Base-by-base conservation (phyloP, 306 rosid genomes). In the Begonia loranthoides region DNA sequence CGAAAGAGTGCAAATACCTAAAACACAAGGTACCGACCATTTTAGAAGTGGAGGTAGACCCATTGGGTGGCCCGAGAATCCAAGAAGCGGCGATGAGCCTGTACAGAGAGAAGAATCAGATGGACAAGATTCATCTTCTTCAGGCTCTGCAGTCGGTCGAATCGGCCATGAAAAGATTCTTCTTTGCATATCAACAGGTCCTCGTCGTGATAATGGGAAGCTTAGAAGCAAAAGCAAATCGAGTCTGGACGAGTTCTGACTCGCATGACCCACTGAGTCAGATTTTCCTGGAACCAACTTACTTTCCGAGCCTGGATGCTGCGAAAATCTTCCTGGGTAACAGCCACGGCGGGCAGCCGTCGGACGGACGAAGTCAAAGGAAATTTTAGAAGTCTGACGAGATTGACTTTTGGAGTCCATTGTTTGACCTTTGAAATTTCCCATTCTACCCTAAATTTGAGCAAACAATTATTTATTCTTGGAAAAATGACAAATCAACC, bases 1-100 rank as follows among this genome's bases (percentile, higher is more conserved):
- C 92, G 50, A 78, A 43, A 64, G 39, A 17, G 9, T 71, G 97
- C 54, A 82, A 76, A 56, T 85, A 90, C 16, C 45, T 90, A 65
- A 85, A 53, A 72, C 78, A 72, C 39, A 85, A 63, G 39, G 92
- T 90, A 17, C 97, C 97, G 70, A 63, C 17, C 41, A 74, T 90
- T 0, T 53, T 90, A 59, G 87, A 69, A 0, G 95, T 85, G 40
- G 87, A 82, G 75, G 97, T 78, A 58, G 97, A 90, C 56, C 97
- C 94, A 0, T 76, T 40, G 44, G 97, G 97, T 7, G 97, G 97
- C 50, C 97, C 97, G 1, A 70, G 94, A 68, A 66, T 90, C 16
- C 85, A 79, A 70, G 97, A 90, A 46, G 95, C 93, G 65, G 97
- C 93, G 53, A 90, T 90, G 97, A 85, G 61, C 75, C 71, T 80